Evolutionary conservation across 768 basidiomycete genomes (phyloP).

Genomic region (Pleurotus ostreatus): DNA sequence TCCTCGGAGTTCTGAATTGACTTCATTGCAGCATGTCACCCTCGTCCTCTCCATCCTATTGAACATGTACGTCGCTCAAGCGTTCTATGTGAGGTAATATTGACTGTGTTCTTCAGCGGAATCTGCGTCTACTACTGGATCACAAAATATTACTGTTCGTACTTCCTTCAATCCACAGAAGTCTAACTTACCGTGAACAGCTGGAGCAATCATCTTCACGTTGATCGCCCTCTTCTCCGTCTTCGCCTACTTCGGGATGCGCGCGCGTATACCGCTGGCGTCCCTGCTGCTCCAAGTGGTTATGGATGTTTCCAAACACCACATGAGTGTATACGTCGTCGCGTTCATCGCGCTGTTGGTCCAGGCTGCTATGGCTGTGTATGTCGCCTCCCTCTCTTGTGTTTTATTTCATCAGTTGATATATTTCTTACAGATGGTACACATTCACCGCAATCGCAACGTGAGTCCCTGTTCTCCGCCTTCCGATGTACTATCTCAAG

Average conservation of each 20-base stretch:
- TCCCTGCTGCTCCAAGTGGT: constrained; percentile 76
- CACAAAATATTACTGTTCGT: constrained; percentile 64
- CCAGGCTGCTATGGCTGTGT: constrained; percentile 70
- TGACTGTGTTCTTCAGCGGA: constrained; percentile 37
- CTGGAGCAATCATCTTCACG: constrained; percentile 82
- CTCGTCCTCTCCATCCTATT: constrained; percentile 57
- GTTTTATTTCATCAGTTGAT: background rate
- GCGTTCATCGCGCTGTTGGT: constrained; percentile 66
- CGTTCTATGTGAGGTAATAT: background rate
- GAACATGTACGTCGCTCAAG: constrained; percentile 49
- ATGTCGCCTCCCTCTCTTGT: constrained; percentile 20
- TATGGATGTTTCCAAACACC: constrained; percentile 83
- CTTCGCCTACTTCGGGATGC: constrained; percentile 69
- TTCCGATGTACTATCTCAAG: background rate
- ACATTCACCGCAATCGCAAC: constrained; percentile 75
- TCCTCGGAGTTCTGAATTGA: background rate
- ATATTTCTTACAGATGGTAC: constrained; percentile 51
- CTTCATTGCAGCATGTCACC: constrained; percentile 47
- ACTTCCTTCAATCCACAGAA: background rate
- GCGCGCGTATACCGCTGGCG: constrained; percentile 73
- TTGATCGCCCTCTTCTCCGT: constrained; percentile 74
- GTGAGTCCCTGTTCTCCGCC: constrained; percentile 25
- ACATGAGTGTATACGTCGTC: constrained; percentile 76
- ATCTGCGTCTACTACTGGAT: constrained; percentile 77
- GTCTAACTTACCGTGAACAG: constrained; percentile 28